Evolutionary conservation across 179 eudicot genomes (phyloP), one percentile per base, ranked within the genome.

Genomic region (Heliamphora pulchella): DNA sequence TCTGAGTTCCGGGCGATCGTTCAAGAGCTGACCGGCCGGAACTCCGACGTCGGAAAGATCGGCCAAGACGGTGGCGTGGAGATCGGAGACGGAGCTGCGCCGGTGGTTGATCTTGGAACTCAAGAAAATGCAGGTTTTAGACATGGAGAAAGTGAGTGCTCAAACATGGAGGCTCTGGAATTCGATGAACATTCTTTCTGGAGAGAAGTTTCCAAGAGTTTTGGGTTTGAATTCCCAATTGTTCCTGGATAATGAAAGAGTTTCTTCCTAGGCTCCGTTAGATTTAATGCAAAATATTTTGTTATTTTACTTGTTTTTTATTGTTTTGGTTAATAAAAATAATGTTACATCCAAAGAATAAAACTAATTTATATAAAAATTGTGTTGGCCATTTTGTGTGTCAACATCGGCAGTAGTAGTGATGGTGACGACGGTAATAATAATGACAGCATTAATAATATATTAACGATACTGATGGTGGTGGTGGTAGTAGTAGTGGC

Each of bases 1-100:
- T 72, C 82, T 0, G 89, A 87, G 83, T 87, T 87, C 50, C 77
- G 79, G 18, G 85, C 88, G 6, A 86, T 87, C 46, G 89, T 87
- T 54, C 88, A 87, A 68, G 77, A 85, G 39, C 88, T 87, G 53
- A 87, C 88, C 1, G 86, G 89, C 65, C 80, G 81, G 66, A 17
- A 79, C 44, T 81, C 84, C 4, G 54, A 77, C 62, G 17, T 72
- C 43, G 44, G 71, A 18, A 18, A 31, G n/a, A 63, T 44, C 62
- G 13, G 10, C 4, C 1, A 8, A 5, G 13, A 14, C 4, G 64
- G 41, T 5, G 2, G 46, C 51, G 8, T n/a, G 13, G 50, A 50
- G 17, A 73, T 18, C 74, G 61, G 66, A 31, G 15, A 47, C 8
- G 71, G 39, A 13, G 43, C 11, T 2, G 55, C 58, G 59, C 44